Base-by-base conservation (phyloP, 768 basidiomycete genomes). In the Lactarius indigo region DNA sequence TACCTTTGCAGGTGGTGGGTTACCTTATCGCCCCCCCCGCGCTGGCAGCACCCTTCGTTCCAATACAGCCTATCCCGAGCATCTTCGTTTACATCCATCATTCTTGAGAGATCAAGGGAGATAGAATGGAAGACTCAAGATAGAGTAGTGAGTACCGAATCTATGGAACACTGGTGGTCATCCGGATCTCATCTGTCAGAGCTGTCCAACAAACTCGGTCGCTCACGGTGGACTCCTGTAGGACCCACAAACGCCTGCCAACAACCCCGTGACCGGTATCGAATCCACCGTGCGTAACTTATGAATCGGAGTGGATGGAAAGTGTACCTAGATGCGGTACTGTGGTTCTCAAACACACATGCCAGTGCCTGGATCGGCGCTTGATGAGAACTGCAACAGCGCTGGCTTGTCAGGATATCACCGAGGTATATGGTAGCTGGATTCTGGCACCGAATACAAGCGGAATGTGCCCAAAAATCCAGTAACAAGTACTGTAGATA, bases 401-500 rank as follows among this genome's bases (percentile, higher is more conserved):
- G 18, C 55, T 56, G 59, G 56, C 39, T 47, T 23, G 33, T 35
- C 4, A 15, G 54, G 13, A 23, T 39, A 59, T 50, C 9, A 55
- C 57, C 33, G 35, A 59, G 1, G 33, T 44, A 44, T 44, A n/a
- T 8, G 3, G 20, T 44, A 41, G 55, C 61, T 37, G 35, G 35
- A 37, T 37, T 37, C 35, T 61, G 64, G n/a, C n/a, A n/a, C n/a
- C n/a, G 59, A 60, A 28, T 60, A 65, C 54, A 61, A 47, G 31
- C 64, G 64, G 54, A 61, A 61, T 10, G n/a, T n/a, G 59, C 52
- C 33, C 64, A 61, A 18, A 59, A 61, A 50, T 65, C 59, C 15
- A 54, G 59, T 26, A 61, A 61, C 33, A n/a, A n/a, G n/a, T n/a
- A n/a, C n/a, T n/a, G n/a, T n/a, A n/a, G n/a, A n/a, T n/a, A n/a